A percentile compares a stretch with the other conserved stretches of the same genome.
Conservation (phyloP, 768 basidiomycete species). For the Kockovaella imperatae region DNA sequence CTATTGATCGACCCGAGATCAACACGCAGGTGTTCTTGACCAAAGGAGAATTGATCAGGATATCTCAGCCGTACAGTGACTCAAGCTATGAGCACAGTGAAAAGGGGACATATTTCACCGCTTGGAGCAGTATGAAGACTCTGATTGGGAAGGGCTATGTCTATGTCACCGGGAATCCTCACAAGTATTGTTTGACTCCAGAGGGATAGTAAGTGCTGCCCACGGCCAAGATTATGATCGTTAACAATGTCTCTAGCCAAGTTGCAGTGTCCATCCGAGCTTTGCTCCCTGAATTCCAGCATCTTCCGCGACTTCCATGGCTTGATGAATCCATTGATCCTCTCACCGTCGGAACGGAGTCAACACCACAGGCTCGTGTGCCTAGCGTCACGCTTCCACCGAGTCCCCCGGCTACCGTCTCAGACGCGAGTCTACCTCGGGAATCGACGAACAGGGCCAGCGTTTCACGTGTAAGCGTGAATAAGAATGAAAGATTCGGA, state of each 20-base stretch:
- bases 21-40: slow-evolving; percentile 34
- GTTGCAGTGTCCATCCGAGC: slow-evolving; percentile 25
- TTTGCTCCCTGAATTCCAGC: slow-evolving; percentile 18
- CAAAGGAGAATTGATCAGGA: slow-evolving; percentile 29
- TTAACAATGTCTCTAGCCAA: slow-evolving; percentile 18
- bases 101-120: slow-evolving; percentile 33
- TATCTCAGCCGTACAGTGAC: slow-evolving; percentile 29
- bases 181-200: slow-evolving; percentile 37
- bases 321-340: slow-evolving; percentile 8
- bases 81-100: slow-evolving; percentile 27
- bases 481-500: slow-evolving; percentile 12
- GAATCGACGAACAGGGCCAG: not conserved
- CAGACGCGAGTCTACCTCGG: not conserved
- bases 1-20: slow-evolving; percentile 29
- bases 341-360: not conserved
- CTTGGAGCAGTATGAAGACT: slow-evolving; percentile 38
- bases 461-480: not conserved
- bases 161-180: slow-evolving; percentile 34
- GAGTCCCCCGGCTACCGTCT: not conserved
- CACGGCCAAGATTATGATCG: not conserved
- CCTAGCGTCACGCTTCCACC: not conserved
- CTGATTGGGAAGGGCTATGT: slow-evolving; percentile 35
- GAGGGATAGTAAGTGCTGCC: slow-evolving; percentile 37
- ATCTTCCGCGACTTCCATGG: slow-evolving; percentile 23
- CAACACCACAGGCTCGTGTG: not conserved